Evolutionary conservation across 805 yeast species (phyloP).

Genomic region (Candida ulmi): DNA sequence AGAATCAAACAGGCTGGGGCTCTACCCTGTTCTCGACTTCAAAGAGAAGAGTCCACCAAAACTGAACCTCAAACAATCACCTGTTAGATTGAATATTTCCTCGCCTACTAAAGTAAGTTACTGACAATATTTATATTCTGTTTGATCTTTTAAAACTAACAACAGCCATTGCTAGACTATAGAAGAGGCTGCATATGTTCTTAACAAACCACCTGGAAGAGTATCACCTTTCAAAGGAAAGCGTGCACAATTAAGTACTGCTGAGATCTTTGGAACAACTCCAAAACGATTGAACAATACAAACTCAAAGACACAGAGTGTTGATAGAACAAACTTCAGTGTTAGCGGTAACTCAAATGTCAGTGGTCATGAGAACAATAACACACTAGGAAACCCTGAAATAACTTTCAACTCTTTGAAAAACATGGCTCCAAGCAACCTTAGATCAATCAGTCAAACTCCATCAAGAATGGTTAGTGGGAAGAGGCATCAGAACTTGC

Average conservation of each 20-base stretch:
- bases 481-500: slow-evolving; percentile 18
- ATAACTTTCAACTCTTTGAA: slow-evolving; percentile 24
- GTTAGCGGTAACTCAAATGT: too few relatives aligned
- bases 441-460: slow-evolving; percentile 13
- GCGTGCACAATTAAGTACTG: slow-evolving; percentile 8
- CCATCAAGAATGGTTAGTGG: slow-evolving; percentile 26
- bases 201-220: slow-evolving; percentile 18
- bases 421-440: slow-evolving; percentile 22
- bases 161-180: neutral
- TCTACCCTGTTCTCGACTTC: slow-evolving; percentile 11
- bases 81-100: neutral
- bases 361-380: too few relatives aligned
- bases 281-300: slow-evolving; percentile 25
- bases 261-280: slow-evolving; percentile 20
- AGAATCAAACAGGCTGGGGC: slow-evolving; percentile 1
- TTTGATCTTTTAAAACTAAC: too few relatives aligned
- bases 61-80: neutral
- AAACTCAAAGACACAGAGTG: slow-evolving; percentile 22
- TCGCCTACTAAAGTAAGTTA: neutral
- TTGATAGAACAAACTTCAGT: slow-evolving; percentile 19
- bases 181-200: slow-evolving; percentile 3
- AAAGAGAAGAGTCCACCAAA: slow-evolving; percentile 14
- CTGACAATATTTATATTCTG: too few relatives aligned
- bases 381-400: too few relatives aligned
- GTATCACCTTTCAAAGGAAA: slow-evolving; percentile 22